Evolutionary conservation across 192 early-diverging fungal genomes (phyloP).

Genomic region (Podila clonocystis): DNA sequence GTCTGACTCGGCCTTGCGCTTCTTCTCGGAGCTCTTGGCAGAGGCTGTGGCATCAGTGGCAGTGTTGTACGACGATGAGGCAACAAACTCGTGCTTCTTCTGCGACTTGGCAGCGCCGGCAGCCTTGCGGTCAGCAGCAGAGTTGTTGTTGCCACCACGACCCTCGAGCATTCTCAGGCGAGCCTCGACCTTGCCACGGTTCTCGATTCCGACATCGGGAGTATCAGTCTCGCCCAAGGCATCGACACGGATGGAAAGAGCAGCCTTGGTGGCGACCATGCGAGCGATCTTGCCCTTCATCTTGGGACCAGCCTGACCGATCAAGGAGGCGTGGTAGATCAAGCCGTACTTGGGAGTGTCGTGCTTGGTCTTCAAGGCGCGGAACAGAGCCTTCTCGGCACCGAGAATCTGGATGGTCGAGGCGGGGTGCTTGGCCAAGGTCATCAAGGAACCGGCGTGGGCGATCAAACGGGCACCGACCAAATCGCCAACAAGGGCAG

Average conservation of each 20-base stretch:
- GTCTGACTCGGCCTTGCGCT: slow-evolving; percentile 57
- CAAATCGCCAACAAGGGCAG: slow-evolving; percentile 96
- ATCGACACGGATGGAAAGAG: slow-evolving; percentile 91
- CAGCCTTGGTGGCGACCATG: slow-evolving; percentile 90
- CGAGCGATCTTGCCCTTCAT: slow-evolving; percentile 99
- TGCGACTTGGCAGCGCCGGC: slow-evolving; percentile 70
- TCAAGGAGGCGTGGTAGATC: slow-evolving; percentile 96
- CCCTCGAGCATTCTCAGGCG: slow-evolving; percentile 92
- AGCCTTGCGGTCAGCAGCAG: slow-evolving; percentile 74
- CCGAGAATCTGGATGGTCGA: slow-evolving; percentile 99
- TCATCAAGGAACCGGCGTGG: slow-evolving; percentile 97
- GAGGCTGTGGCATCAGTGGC: slow-evolving; percentile 43
- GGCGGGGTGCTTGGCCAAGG: slow-evolving; percentile 97
- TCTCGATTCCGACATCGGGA: slow-evolving; percentile 86
- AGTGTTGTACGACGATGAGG: slow-evolving; percentile 59
- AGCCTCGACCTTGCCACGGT: slow-evolving; percentile 88
- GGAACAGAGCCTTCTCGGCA: slow-evolving; percentile 99
- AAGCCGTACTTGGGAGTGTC: slow-evolving; percentile 99
- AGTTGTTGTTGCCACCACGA: slow-evolving; percentile 59
- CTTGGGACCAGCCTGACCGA: slow-evolving; percentile 96
- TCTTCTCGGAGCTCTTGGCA: slow-evolving; percentile 56
- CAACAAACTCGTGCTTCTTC: slow-evolving; percentile 71
- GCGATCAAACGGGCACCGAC: slow-evolving; percentile 98
- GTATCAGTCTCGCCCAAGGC: slow-evolving; percentile 86
- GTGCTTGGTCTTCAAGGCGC: slow-evolving; percentile 98